phyloP scores from a whole-genome alignment of 1,139 yeast species.

The Kazachstania sp. region DNA sequence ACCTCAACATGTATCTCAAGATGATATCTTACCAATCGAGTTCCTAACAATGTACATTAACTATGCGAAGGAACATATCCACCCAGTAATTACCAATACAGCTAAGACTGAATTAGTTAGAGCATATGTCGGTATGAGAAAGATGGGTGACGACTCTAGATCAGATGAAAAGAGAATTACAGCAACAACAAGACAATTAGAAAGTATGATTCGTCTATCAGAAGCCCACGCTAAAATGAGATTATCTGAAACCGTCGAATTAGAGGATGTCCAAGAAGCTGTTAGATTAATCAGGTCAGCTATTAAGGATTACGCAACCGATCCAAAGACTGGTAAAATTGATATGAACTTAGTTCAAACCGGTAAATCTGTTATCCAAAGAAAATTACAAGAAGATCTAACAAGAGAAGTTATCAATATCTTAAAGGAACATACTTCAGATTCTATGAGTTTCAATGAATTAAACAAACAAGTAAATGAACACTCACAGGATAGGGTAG shows the following conservation, averaged over 20 bases:
- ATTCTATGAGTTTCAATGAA: slow-evolving; percentile 50
- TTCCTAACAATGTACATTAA: slow-evolving; percentile 81
- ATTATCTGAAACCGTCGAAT: slow-evolving; percentile 57
- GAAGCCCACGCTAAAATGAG: slow-evolving; percentile 99
- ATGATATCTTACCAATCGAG: slow-evolving; percentile 73
- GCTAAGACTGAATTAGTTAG: slow-evolving; percentile 85
- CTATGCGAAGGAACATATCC: slow-evolving; percentile 75
- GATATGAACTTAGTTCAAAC: slow-evolving; percentile 97
- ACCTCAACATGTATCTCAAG: slow-evolving; percentile 59
- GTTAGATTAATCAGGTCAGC: slow-evolving; percentile 89
- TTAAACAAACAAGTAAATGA: slow-evolving; percentile 60
- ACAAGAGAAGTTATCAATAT: slow-evolving; percentile 48
- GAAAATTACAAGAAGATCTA: slow-evolving; percentile 69
- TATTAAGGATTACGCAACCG: slow-evolving; percentile 95
- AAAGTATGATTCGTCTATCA: slow-evolving; percentile 85
- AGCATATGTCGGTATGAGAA: slow-evolving; percentile 88
- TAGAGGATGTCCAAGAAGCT: slow-evolving; percentile 86
- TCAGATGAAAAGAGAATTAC: slow-evolving; percentile 86
- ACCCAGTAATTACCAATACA: slow-evolving; percentile 68
- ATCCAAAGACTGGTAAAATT: slow-evolving; percentile 90
- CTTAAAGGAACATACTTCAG: slow-evolving; percentile 33
- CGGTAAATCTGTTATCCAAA: slow-evolving; percentile 84
- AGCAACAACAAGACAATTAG: slow-evolving; percentile 95
- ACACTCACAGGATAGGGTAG: slow-evolving; percentile 58
- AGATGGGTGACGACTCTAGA: slow-evolving; percentile 84